These are phyloP conservation scores for Ajuga reptans DNA, from an alignment of 305 asterid species.

Conservation along the genomic window DNA sequence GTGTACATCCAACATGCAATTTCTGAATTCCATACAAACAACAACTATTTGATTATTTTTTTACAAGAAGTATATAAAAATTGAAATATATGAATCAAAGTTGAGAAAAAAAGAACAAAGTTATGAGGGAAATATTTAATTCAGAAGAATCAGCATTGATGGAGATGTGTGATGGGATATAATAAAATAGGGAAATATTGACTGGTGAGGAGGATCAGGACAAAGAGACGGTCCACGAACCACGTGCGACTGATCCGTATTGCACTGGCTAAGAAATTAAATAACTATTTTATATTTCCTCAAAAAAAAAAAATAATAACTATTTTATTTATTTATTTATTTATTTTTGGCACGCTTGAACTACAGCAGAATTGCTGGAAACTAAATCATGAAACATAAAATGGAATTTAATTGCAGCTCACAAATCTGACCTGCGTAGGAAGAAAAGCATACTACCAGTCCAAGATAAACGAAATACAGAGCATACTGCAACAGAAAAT, in stretches of 20 bases:
- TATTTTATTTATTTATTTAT: neutral
- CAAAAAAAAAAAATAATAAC: no score
- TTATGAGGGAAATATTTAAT: slow-evolving; percentile 21
- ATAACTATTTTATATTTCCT: neutral
- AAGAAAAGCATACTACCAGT: slow-evolving; percentile 78
- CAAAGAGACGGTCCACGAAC: slow-evolving; percentile 72
- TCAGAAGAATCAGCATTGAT: slow-evolving; percentile 36
- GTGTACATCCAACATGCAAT: slow-evolving; percentile 97
- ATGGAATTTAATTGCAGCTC: slow-evolving; percentile 8
- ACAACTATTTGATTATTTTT: neutral
- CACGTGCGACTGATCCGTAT: slow-evolving; percentile 70
- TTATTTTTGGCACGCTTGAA: neutral
- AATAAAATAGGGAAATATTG: slow-evolving; percentile 42
- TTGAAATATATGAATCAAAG: neutral
- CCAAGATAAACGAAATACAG: slow-evolving; percentile 95
- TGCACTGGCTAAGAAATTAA: slow-evolving; percentile 30
- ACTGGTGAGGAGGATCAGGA: slow-evolving; percentile 58
- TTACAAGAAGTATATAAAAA: neutral
- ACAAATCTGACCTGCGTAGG: slow-evolving; percentile 80
- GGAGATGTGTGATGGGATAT: slow-evolving; percentile 52
- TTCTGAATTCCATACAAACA: slow-evolving; percentile 35
- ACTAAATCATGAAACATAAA: neutral
- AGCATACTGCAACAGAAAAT: slow-evolving; percentile 68
- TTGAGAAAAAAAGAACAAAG: neutral
- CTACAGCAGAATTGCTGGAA: neutral